These are phyloP conservation scores for Vitis hybrid DNA, from an alignment of 177 flowering plant genomes.

Conservation along the genomic window DNA sequence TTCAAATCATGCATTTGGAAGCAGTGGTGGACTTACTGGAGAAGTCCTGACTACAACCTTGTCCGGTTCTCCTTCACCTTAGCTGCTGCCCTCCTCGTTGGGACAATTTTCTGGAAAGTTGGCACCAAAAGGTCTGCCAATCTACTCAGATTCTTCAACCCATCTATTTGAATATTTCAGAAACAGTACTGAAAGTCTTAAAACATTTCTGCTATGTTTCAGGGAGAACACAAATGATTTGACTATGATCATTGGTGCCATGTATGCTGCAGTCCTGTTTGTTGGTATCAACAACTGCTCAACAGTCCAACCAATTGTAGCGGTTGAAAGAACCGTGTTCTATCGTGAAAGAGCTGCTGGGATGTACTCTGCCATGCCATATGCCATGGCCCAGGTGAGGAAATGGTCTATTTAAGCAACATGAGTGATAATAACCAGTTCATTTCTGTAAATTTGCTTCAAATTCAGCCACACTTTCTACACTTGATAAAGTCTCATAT, in stretches of 20 bases:
- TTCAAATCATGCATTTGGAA: constrained; percentile 80
- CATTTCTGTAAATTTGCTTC: too few species aligned
- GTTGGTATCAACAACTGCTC: constrained; percentile 62
- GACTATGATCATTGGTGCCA: constrained; percentile 56
- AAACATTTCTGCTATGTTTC: constrained; percentile 9
- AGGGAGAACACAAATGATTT: constrained; percentile 54
- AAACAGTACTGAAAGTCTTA: neutral
- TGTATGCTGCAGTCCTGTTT: constrained; percentile 64
- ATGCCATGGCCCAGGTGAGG: constrained; percentile 76
- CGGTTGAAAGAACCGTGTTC: constrained; percentile 68
- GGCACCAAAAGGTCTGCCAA: constrained; percentile 44
- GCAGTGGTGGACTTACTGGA: constrained; percentile 79
- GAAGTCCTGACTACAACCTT: constrained; percentile 76
- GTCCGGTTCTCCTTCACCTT: constrained; percentile 60
- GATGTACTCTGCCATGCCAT: constrained; percentile 81
- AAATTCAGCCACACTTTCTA: too few species aligned
- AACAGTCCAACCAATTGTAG: constrained; percentile 70
- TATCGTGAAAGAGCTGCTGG: constrained; percentile 84
- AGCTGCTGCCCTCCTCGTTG: constrained; percentile 55
- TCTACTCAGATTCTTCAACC: neutral
- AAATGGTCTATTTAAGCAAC: too few species aligned
- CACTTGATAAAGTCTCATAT: too few species aligned
- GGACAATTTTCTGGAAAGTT: constrained; percentile 66
- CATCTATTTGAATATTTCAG: too few species aligned
- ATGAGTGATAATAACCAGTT: too few species aligned